Evolutionary conservation across 345 rosid genomes (phyloP).

Genomic region (Bretschneidera sinensis): DNA sequence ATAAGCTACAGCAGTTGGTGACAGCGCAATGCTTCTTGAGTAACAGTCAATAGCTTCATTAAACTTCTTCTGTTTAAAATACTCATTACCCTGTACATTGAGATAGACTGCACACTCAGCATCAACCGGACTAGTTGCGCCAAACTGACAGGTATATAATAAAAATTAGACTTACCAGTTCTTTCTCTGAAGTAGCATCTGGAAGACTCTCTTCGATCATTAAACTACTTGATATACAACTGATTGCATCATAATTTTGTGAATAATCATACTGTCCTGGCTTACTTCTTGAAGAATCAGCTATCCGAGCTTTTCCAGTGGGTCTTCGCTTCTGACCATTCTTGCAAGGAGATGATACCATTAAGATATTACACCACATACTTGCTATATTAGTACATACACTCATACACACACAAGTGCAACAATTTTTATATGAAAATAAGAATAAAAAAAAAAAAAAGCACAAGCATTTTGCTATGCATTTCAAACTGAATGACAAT

Average conservation of each 20-base stretch:
- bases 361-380: conserved; percentile 3
- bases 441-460: no score
- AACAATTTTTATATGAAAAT: no score
- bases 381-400: no score
- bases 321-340: conserved; percentile 25
- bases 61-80: conserved; percentile 77
- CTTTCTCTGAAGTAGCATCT: conserved; percentile 84
- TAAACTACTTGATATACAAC: conserved; percentile 38
- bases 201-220: conserved; percentile 35
- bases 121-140: neutral
- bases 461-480: neutral
- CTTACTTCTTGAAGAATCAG: conserved; percentile 15
- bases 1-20: conserved; percentile 78
- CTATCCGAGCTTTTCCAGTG: conserved; percentile 13
- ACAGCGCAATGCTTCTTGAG: conserved; percentile 82
- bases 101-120: neutral
- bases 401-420: neutral
- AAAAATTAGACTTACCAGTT: conserved; percentile 41
- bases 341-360: conserved; percentile 22
- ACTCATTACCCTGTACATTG: conserved; percentile 67
- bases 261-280: conserved; percentile 34
- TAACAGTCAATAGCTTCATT: conserved; percentile 84
- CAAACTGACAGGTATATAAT: neutral
- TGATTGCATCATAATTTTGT: conserved; percentile 31
- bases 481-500: neutral